Percentiles rank a stretch among this genome's conserved stretches.
These are phyloP conservation scores for Exophiala aquamarina DNA, from an alignment of 2,329 filamentous ascomycete species.

Conservation along the genomic window DNA sequence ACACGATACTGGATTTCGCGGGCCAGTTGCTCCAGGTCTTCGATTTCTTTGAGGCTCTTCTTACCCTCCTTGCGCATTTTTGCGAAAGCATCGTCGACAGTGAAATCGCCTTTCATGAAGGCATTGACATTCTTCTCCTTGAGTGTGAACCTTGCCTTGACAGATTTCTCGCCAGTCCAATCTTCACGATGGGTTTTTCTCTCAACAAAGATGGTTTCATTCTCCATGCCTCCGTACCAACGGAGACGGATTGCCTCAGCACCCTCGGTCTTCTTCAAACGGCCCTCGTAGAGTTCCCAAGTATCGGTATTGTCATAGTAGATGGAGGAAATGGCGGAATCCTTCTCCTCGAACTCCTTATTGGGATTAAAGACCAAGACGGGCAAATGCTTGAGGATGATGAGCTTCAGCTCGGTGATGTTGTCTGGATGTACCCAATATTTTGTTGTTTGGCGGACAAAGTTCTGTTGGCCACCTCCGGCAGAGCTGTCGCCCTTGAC, in stretches of 20 bases:
- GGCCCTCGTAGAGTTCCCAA: constrained; percentile 92
- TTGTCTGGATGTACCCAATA: constrained; percentile 99
- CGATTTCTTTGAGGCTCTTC: constrained; percentile 88
- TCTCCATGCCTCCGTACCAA: constrained; percentile 98
- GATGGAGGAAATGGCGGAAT: constrained; percentile 95
- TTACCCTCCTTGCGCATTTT: constrained; percentile 95
- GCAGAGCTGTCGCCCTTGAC: constrained; percentile 89
- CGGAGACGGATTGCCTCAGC: constrained; percentile 93
- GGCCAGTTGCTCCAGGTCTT: constrained; percentile 82
- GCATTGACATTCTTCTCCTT: constrained; percentile 98
- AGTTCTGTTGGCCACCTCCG: constrained; percentile 89
- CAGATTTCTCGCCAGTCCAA: constrained; percentile 98
- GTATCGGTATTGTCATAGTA: constrained; percentile 95
- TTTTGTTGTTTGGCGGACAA: constrained; percentile 95
- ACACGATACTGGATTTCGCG: constrained; percentile 92
- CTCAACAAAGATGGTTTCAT: constrained; percentile 93
- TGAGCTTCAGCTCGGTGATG: constrained; percentile 95
- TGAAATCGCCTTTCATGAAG: constrained; percentile 80
- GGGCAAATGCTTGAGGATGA: constrained; percentile 94
- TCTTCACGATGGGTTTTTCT: constrained; percentile 97
- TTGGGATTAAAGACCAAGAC: constrained; percentile 96
- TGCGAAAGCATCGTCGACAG: constrained; percentile 87
- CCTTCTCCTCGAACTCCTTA: constrained; percentile 90
- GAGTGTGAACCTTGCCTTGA: constrained; percentile 90
- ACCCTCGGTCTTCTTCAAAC: constrained; percentile 95